A percentile compares a stretch with the other conserved stretches of the same genome.
phyloP scores from a whole-genome alignment of 192 early-diverging fungal species.

The Coemansia sp. region DNA sequence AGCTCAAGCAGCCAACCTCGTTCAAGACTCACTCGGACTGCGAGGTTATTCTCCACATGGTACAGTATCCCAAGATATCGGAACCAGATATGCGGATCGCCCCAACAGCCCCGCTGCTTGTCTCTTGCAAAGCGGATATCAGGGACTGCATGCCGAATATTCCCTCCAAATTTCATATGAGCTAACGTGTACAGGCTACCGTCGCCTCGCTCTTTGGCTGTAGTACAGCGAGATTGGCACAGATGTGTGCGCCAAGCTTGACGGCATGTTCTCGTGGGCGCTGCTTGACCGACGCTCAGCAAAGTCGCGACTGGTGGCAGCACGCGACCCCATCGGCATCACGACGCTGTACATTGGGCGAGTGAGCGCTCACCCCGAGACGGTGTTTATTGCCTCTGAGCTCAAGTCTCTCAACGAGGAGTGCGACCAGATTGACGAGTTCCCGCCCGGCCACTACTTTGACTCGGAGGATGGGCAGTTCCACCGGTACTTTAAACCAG shows the following conservation, averaged over 20 bases:
- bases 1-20: constrained; percentile 63
- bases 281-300: constrained; percentile 74
- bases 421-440: constrained; percentile 94
- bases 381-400: constrained; percentile 91
- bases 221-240: constrained; percentile 82
- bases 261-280: constrained; percentile 97
- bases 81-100: not conserved
- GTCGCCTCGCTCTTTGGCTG: constrained; percentile 11
- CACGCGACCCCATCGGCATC: constrained; percentile 97
- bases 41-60: constrained; percentile 89
- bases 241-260: constrained; percentile 80
- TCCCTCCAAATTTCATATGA: not conserved
- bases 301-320: constrained; percentile 81
- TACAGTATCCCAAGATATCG: constrained; percentile 7
- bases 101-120: not conserved
- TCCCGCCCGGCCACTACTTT: constrained; percentile 97
- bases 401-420: constrained; percentile 96
- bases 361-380: constrained; percentile 74
- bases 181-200: not conserved
- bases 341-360: constrained; percentile 97
- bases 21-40: constrained; percentile 99
- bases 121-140: not conserved
- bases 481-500: constrained; percentile 84
- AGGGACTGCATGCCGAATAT: not conserved
- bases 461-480: constrained; percentile 73